Evolutionary conservation across 2,329 filamentous ascomycete genomes (phyloP), one percentile per base, ranked within the genome.

Genomic region (Orbilia quercus): DNA sequence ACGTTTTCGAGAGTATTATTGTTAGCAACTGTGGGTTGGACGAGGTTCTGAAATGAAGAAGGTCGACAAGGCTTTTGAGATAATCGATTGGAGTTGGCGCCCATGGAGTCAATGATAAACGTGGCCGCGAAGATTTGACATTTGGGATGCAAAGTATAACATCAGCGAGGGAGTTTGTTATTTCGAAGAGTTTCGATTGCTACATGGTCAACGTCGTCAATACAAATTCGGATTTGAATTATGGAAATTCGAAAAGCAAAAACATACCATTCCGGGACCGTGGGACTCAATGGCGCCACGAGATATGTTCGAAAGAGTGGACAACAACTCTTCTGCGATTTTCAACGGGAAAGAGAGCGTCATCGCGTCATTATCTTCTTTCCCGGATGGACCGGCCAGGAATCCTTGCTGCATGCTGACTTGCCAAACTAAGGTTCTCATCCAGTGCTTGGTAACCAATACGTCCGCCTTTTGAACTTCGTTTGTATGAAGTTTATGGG

Each of bases 141-240:
- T 73, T 65, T 12, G 69, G 69, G 20, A 73, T 54, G 20, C 69
- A 73, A 18, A 73, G 69, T 7, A 73, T 73, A 11, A 73, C 69
- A 57, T 73, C 69, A 12, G 69, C 69, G n/a, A 73, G 54, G 2
- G 69, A 73, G 20, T 73, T 73, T 42, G 69, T 73, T 9, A 73
- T 66, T 44, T 73, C 69, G 22, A 73, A 73, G 12, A 73, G 59
- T 38, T 73, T 73, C n/a, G 62, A 66, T 73, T 73, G 59, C 69
- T 73, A 50, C 12, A 5, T 11, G 14, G 20, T 53, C 28, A 59
- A 34, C 36, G n/a, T 28, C n/a, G 2, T 20, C n/a, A 31, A 23
- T 31, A 34, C 7, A 7, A 18, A 23, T 40, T 12, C 11, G 22
- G 1, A 1, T 42, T 14, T 9, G n/a, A n/a, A n/a, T n/a, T n/a